Evolutionary conservation across 2,329 filamentous ascomycete genomes (phyloP).

Genomic region (Botrytis cinerea): DNA sequence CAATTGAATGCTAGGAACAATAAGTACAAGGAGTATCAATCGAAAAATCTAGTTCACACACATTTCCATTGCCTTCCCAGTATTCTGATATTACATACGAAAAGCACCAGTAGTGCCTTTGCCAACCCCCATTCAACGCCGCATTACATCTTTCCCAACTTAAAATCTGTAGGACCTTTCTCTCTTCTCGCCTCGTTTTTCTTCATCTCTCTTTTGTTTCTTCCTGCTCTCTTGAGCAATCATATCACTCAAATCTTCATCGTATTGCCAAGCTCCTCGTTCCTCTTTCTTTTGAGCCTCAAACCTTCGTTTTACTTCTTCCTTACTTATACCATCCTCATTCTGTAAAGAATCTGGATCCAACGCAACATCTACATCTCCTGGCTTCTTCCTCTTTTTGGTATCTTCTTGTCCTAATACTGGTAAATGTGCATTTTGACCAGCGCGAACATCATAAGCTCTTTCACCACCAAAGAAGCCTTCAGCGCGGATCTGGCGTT

Average conservation of each 20-base stretch:
- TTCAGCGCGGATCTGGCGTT: slow-evolving; percentile 79
- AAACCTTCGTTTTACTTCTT: slow-evolving; percentile 78
- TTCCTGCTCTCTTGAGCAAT: slow-evolving; percentile 92
- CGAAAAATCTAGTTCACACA: not conserved
- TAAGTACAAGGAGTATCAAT: not conserved
- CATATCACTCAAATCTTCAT: slow-evolving; percentile 93
- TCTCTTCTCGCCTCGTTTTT: slow-evolving; percentile 65
- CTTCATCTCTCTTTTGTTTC: slow-evolving; percentile 83
- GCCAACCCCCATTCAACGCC: slow-evolving; percentile 12
- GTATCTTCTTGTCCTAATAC: slow-evolving; percentile 77
- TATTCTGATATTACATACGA: slow-evolving; percentile 24
- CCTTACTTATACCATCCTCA: slow-evolving; percentile 78
- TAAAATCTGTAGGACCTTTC: slow-evolving; percentile 41
- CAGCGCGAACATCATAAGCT: slow-evolving; percentile 79
- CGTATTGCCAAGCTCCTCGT: slow-evolving; percentile 63
- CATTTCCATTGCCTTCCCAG: not conserved
- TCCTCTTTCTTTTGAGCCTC: slow-evolving; percentile 69
- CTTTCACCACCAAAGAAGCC: slow-evolving; percentile 97
- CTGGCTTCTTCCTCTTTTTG: slow-evolving; percentile 90
- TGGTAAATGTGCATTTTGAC: slow-evolving; percentile 58
- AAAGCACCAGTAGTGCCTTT: slow-evolving; percentile 16
- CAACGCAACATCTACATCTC: slow-evolving; percentile 90
- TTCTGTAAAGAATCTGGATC: slow-evolving; percentile 78
- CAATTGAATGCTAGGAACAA: not conserved
- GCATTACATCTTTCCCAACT: slow-evolving; percentile 10